These are phyloP conservation scores for Solanum medicagineum DNA, from an alignment of 257 asterid genomes.

Conservation along the genomic window DNA sequence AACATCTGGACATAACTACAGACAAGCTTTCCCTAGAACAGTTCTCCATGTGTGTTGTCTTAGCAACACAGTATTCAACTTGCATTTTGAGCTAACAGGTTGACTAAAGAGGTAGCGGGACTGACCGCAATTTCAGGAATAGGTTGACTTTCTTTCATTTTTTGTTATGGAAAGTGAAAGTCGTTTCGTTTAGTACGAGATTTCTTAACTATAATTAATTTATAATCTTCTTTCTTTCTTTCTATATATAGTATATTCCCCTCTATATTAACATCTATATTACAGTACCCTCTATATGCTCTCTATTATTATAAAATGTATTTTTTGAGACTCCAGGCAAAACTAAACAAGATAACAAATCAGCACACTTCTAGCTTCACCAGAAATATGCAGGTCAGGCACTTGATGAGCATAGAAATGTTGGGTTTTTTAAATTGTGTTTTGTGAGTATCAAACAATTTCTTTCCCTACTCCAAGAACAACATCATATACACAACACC, in stretches of 20 bases:
- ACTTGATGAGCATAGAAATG: background rate
- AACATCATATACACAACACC: background rate
- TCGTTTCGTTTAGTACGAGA: no score
- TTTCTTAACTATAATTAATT: no score
- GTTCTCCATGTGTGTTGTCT: background rate
- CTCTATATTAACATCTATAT: no score
- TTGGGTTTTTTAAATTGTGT: background rate
- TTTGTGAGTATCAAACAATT: background rate
- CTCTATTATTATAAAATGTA: no score
- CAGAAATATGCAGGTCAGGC: background rate
- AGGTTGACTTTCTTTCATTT: no score
- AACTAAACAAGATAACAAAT: background rate
- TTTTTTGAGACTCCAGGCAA: background rate
- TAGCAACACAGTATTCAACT: background rate
- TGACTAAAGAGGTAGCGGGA: no score
- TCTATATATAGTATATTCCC: no score
- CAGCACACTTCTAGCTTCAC: background rate
- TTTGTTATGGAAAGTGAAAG: no score
- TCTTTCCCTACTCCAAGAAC: background rate
- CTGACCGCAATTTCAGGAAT: no score
- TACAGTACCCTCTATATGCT: no score
- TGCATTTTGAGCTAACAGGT: background rate
- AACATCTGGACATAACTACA: background rate
- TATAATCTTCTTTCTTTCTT: no score
- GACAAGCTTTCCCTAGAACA: background rate